These are phyloP conservation scores for Biscogniauxia mediterranea DNA, from an alignment of 2,329 filamentous ascomycete species.

Conservation along the genomic window DNA sequence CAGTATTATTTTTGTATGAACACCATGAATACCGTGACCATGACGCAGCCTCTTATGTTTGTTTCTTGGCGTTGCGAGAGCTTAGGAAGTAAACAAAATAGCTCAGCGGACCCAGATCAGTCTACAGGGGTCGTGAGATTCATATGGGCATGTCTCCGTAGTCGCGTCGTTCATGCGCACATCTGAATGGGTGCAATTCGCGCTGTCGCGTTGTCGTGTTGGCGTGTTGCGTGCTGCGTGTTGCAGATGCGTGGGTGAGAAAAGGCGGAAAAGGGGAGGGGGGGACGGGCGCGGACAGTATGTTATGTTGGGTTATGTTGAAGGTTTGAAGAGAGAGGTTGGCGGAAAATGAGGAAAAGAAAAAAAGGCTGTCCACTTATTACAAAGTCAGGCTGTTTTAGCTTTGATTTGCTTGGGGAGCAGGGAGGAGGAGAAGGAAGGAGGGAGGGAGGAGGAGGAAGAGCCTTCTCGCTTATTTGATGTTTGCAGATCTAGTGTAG, in stretches of 20 bases:
- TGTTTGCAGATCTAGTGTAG: neutral
- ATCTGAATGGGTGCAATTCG: neutral
- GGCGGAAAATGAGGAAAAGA: neutral
- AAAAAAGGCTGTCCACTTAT: neutral
- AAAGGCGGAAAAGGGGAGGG: neutral
- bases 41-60: too few relatives aligned
- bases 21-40: too few relatives aligned
- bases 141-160: neutral
- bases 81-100: neutral
- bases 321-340: neutral
- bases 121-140: neutral
- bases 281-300: neutral
- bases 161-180: neutral
- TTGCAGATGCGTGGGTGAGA: neutral
- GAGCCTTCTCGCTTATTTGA: neutral
- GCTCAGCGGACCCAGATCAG: neutral
- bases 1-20: too few relatives aligned
- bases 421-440: too few relatives aligned
- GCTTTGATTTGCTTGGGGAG: neutral
- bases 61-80: too few relatives aligned
- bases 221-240: neutral
- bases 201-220: neutral
- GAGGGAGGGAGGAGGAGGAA: too few relatives aligned
- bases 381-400: neutral
- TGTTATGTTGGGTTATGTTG: neutral